Conservation (phyloP, 805 yeast species). For the Cyberlindnera misumaiensis region DNA sequence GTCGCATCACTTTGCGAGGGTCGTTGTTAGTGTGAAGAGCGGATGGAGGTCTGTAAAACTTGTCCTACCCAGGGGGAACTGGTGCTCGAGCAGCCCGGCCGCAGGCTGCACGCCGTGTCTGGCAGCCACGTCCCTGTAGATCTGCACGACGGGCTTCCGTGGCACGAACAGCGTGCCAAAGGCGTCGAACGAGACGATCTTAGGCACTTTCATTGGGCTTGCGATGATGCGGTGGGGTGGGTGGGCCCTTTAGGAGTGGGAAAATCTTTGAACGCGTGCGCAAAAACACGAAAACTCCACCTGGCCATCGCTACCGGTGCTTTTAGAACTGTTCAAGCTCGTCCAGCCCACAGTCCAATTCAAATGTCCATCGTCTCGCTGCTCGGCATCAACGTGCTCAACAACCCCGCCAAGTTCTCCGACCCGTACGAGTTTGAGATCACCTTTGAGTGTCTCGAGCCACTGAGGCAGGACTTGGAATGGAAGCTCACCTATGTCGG, state of each 20-base stretch:
- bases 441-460: slow-evolving; percentile 94
- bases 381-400: slow-evolving; percentile 83
- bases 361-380: slow-evolving; percentile 89
- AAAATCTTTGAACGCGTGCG: no score
- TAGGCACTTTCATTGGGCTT: slow-evolving; percentile 10
- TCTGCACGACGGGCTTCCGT: slow-evolving; percentile 42
- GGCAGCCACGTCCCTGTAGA: slow-evolving; percentile 42
- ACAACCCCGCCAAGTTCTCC: slow-evolving; percentile 89
- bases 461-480: slow-evolving; percentile 77
- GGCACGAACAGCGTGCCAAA: slow-evolving; percentile 63
- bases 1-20: slow-evolving; percentile 23
- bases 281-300: no score
- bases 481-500: slow-evolving; percentile 98
- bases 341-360: not conserved
- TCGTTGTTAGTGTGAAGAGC: no score
- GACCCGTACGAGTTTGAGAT: slow-evolving; percentile 96
- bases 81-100: slow-evolving; percentile 18
- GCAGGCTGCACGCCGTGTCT: slow-evolving; percentile 35
- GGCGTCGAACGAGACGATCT: slow-evolving; percentile 57
- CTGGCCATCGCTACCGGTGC: no score
- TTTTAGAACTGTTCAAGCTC: no score
- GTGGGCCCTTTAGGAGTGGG: no score
- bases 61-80: slow-evolving; percentile 7
- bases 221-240: no score
- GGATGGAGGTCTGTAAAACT: no score